Percentiles rank a stretch among this genome's conserved stretches.
phyloP scores from a whole-genome alignment of 148 eudicot species.

The Camellia granthamiana region DNA sequence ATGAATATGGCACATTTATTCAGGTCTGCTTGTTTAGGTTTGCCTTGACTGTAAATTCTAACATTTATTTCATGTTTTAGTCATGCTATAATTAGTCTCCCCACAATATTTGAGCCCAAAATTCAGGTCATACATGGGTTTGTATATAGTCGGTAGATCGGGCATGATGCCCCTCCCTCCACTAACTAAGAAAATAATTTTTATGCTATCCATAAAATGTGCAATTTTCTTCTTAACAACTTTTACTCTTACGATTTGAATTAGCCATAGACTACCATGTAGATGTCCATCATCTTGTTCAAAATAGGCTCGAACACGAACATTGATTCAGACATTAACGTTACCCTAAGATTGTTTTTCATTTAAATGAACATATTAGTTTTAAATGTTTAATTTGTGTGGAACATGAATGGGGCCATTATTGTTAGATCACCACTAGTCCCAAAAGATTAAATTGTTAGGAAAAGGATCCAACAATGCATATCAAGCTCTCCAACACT shows the following conservation, averaged over 20 bases:
- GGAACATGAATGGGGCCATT: background rate
- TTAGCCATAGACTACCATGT: background rate
- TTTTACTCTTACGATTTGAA: background rate
- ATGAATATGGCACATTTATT: background rate
- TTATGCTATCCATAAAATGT: background rate
- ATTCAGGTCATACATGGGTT: background rate
- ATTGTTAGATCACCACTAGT: too few relatives aligned
- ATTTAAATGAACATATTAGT: background rate
- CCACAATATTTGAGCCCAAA: background rate
- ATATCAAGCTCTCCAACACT: too few relatives aligned
- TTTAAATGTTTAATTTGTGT: background rate
- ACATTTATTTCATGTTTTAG: background rate
- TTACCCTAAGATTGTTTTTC: background rate
- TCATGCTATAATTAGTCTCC: background rate
- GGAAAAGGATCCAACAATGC: too few relatives aligned
- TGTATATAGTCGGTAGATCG: background rate
- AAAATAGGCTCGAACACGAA: background rate
- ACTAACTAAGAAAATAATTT: background rate
- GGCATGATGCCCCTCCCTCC: background rate
- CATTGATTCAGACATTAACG: background rate
- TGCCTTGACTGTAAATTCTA: background rate
- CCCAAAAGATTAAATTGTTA: too few relatives aligned
- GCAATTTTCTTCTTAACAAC: background rate
- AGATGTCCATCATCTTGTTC: background rate
- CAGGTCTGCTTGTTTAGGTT: background rate